Conservation (phyloP, 306 rosid species). For the Lithocarpus polystachyus region DNA sequence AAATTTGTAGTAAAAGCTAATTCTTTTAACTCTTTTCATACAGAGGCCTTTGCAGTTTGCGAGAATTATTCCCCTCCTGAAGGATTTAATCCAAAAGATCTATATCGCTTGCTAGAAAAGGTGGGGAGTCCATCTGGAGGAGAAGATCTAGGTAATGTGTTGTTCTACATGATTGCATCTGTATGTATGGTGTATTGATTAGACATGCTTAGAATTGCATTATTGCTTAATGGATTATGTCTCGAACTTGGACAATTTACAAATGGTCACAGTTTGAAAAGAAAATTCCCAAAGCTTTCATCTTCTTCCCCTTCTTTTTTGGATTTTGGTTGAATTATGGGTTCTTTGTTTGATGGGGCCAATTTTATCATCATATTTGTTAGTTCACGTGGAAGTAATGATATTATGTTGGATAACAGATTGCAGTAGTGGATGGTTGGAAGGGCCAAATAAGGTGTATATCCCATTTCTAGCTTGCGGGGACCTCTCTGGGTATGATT, state of each 20-base stretch:
- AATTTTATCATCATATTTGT: not conserved
- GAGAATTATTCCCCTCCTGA: conserved; percentile 94
- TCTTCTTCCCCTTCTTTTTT: not conserved
- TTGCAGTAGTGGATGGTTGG: conserved; percentile 96
- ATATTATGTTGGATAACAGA: conserved; percentile 42
- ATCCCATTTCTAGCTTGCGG: conserved; percentile 94
- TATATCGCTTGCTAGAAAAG: conserved; percentile 80
- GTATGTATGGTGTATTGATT: not conserved
- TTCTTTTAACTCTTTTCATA: conserved; percentile 12
- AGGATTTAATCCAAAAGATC: conserved; percentile 86
- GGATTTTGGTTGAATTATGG: not conserved
- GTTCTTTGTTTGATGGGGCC: not conserved
- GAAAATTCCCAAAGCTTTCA: not conserved
- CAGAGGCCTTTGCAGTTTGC: conserved; percentile 98
- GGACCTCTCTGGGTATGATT: conserved; percentile 81
- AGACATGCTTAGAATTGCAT: not conserved
- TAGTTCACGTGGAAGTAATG: not conserved
- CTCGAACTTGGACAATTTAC: not conserved
- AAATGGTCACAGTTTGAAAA: not conserved
- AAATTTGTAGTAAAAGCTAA: conserved; percentile 10
- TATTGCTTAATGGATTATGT: not conserved
- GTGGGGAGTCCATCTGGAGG: conserved; percentile 96
- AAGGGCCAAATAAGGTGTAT: conserved; percentile 93
- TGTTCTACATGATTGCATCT: not conserved
- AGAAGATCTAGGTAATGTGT: conserved; percentile 71